Percentiles rank a stretch among this genome's conserved stretches.
Evolutionary conservation across 495 filamentous ascomycete genomes (phyloP).

Genomic region (Penicillium waksmanii): DNA sequence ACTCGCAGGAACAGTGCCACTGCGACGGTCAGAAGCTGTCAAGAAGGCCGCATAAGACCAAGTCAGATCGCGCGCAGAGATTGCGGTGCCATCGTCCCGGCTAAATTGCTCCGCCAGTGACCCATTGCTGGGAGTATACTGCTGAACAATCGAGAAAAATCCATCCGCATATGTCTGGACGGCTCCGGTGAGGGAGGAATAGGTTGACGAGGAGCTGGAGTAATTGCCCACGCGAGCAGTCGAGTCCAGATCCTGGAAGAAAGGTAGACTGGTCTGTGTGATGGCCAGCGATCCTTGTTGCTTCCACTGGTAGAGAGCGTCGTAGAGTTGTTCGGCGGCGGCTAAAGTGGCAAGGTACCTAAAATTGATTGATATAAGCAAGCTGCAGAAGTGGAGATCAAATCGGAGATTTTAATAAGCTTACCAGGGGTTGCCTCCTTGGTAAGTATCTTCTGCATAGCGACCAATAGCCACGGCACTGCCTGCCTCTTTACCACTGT

Average conservation of each 20-base stretch:
- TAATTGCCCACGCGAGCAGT: conserved; percentile 44
- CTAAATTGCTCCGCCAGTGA: conserved; percentile 64
- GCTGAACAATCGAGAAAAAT: conserved; percentile 48
- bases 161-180: conserved; percentile 54
- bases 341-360: conserved; percentile 46
- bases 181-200: conserved; percentile 43
- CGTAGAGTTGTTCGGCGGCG: conserved; percentile 45
- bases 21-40: conserved; percentile 16
- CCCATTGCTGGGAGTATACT: conserved; percentile 57
- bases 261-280: conserved; percentile 41
- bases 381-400: neutral
- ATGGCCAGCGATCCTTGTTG: conserved; percentile 47
- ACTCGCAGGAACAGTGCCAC: conserved; percentile 18
- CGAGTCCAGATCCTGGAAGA: conserved; percentile 46
- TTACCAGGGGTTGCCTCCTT: conserved; percentile 63
- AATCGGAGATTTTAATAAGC: conserved; percentile 6
- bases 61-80: conserved; percentile 63
- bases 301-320: conserved; percentile 55
- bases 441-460: conserved; percentile 71
- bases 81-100: conserved; percentile 51
- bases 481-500: conserved; percentile 44
- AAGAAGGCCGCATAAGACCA: conserved; percentile 54
- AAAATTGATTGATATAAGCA: neutral
- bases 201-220: conserved; percentile 37
- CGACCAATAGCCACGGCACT: conserved; percentile 65